Conservation (phyloP, 306 rosid genomes). For the Coriaria nepalensis region DNA sequence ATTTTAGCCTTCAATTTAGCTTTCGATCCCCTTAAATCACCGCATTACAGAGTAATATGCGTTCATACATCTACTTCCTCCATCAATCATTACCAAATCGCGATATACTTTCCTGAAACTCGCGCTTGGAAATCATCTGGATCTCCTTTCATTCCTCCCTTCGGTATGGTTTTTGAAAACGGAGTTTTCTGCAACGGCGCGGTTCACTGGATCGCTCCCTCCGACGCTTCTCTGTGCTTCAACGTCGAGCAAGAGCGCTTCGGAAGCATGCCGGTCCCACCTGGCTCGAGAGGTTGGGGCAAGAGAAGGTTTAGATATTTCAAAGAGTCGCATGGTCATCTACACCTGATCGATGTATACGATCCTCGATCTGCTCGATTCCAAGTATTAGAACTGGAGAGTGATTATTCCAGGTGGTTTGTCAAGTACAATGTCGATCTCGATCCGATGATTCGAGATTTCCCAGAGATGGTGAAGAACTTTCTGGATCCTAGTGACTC, state of each 20-base stretch:
- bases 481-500: not conserved
- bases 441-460: not conserved
- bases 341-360: conserved; percentile 19
- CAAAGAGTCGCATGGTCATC: conserved; percentile 19
- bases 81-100: conserved; percentile 5
- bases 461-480: conserved; percentile 9
- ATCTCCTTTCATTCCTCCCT: not conserved
- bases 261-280: conserved; percentile 11
- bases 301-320: conserved; percentile 9
- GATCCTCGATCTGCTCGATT: conserved; percentile 10
- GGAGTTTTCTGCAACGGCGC: conserved; percentile 24
- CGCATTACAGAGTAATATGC: conserved; percentile 17
- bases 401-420: conserved; percentile 21
- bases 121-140: conserved; percentile 14
- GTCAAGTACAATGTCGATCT: conserved; percentile 19
- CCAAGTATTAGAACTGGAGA: conserved; percentile 18
- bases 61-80: not conserved
- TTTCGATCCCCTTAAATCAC: conserved; percentile 15
- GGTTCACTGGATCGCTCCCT: conserved; percentile 17
- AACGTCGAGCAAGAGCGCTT: conserved; percentile 6
- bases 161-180: conserved; percentile 1
- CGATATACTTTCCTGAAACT: conserved; percentile 12
- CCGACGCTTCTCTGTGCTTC: conserved; percentile 10
- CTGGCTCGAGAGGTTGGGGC: conserved; percentile 2
- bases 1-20: conserved; percentile 7